Evolutionary conservation across 1,284 basidiomycete genomes (phyloP).

Genomic region (Trametes versicolor): DNA sequence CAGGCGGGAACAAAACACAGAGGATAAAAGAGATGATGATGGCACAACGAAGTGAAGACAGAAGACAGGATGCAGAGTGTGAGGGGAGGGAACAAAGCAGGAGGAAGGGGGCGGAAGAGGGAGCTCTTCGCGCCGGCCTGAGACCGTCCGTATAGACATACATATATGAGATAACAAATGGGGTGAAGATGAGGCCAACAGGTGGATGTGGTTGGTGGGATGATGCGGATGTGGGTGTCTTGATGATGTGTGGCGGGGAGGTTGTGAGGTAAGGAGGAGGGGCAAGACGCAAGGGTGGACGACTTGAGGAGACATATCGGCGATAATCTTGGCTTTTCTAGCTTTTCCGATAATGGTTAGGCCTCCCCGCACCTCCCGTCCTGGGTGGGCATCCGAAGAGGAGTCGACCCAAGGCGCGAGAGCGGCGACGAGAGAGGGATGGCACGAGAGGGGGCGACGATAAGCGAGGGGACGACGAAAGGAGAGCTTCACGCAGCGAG

Average conservation of each 20-base stretch:
- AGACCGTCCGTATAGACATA: conserved; percentile 33
- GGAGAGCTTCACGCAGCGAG: conserved; percentile 22
- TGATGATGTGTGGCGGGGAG: conserved; percentile 3
- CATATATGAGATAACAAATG: conserved; percentile 35
- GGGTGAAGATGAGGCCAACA: conserved; percentile 24
- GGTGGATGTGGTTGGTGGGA: not conserved
- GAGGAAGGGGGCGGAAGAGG: conserved; percentile 8
- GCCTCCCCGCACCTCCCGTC: not conserved
- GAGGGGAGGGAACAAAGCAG: conserved; percentile 18
- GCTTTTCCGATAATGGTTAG: conserved; percentile 9
- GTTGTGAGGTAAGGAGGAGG: not conserved
- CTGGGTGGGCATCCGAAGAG: conserved; percentile 1
- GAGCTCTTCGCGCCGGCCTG: conserved; percentile 26
- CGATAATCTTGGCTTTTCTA: conserved; percentile 20
- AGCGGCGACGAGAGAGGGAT: conserved; percentile 2
- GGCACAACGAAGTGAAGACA: conserved; percentile 14
- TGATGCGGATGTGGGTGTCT: not conserved
- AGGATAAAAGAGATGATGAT: conserved; percentile 13
- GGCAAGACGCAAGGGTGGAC: not conserved
- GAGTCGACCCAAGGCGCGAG: conserved; percentile 4
- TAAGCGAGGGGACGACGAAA: conserved; percentile 15
- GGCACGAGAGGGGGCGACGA: conserved; percentile 4
- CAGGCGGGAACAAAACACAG: conserved; percentile 10
- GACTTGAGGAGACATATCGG: conserved; percentile 8
- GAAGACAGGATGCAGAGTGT: conserved; percentile 23